These are phyloP conservation scores for Clarireedia homoeocarpa DNA, from an alignment of 2,329 filamentous ascomycete genomes.

Conservation along the genomic window DNA sequence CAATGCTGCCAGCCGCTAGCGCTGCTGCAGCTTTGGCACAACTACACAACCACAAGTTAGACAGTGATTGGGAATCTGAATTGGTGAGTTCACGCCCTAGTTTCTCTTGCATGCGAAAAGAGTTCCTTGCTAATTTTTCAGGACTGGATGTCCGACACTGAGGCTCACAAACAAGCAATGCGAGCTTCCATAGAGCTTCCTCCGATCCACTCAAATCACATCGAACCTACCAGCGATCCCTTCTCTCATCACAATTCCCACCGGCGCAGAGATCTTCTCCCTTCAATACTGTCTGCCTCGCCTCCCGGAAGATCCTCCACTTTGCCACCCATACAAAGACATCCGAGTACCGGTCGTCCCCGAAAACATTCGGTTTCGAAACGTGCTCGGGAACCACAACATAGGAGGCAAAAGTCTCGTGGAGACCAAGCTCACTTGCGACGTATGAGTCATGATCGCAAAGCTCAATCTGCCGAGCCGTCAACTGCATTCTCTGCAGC, in stretches of 20 bases:
- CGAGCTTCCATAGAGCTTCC: slow-evolving; percentile 62
- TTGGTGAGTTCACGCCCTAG: slow-evolving; percentile 45
- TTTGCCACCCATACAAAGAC: slow-evolving; percentile 72
- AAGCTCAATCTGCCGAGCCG: slow-evolving; percentile 82
- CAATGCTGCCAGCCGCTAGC: slow-evolving; percentile 59
- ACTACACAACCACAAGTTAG: slow-evolving; percentile 70
- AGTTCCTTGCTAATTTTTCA: slow-evolving; percentile 26
- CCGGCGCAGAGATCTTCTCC: slow-evolving; percentile 66
- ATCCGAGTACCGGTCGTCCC: slow-evolving; percentile 62
- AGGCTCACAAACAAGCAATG: slow-evolving; percentile 55
- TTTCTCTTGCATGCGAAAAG: neutral
- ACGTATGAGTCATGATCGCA: slow-evolving; percentile 60
- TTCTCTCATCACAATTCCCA: slow-evolving; percentile 54
- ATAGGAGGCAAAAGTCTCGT: slow-evolving; percentile 70
- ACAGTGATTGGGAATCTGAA: slow-evolving; percentile 72
- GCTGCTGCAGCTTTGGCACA: slow-evolving; percentile 84
- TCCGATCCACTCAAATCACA: slow-evolving; percentile 51
- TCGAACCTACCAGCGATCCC: slow-evolving; percentile 55
- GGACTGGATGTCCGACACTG: slow-evolving; percentile 67
- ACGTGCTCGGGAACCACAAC: slow-evolving; percentile 64
- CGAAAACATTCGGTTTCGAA: slow-evolving; percentile 84
- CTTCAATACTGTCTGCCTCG: slow-evolving; percentile 73
- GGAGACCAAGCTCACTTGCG: slow-evolving; percentile 62
- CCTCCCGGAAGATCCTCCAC: slow-evolving; percentile 84
- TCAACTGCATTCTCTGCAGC: slow-evolving; percentile 43